A percentile compares a stretch with the other conserved stretches of the same genome.
Conservation (phyloP, 2,329 filamentous ascomycete species). For the Lasiodiplodia hormozganensis region DNA sequence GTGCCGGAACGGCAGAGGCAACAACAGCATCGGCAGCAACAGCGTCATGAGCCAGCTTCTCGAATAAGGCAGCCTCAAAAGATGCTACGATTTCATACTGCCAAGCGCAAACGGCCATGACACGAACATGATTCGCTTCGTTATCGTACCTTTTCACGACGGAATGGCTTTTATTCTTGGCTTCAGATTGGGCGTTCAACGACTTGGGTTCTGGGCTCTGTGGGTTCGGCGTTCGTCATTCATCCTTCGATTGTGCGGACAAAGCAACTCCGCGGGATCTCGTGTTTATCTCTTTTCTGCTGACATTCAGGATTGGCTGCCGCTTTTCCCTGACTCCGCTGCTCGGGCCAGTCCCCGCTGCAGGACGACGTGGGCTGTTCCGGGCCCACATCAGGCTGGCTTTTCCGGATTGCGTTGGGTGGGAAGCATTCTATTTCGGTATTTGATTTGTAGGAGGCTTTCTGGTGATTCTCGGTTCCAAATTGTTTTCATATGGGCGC, state of each 20-base stretch:
- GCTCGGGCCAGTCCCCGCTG: neutral
- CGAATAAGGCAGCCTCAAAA: neutral
- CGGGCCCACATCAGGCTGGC: neutral
- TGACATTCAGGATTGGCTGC: neutral
- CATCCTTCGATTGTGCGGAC: neutral
- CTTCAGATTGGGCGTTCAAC: neutral
- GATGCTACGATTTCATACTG: neutral
- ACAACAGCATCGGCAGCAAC: neutral
- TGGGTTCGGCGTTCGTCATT: neutral
- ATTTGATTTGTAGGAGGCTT: constrained; percentile 10
- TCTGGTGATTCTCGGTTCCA: neutral
- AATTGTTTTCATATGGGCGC: neutral
- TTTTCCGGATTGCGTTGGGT: constrained; percentile 4
- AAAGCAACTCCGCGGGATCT: constrained; percentile 7
- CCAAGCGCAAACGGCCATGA: neutral
- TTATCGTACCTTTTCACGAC: neutral
- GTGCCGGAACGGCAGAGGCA: neutral
- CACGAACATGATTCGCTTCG: constrained; percentile 11
- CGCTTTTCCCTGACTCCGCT: neutral
- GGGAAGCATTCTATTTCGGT: constrained; percentile 4
- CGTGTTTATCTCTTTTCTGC: neutral
- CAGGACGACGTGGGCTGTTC: neutral
- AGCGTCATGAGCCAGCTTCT: neutral
- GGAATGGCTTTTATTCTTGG: neutral
- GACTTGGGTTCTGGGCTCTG: neutral